Evolutionary conservation across 2,329 filamentous ascomycete genomes (phyloP).

Genomic region (Curvularia sp.): DNA sequence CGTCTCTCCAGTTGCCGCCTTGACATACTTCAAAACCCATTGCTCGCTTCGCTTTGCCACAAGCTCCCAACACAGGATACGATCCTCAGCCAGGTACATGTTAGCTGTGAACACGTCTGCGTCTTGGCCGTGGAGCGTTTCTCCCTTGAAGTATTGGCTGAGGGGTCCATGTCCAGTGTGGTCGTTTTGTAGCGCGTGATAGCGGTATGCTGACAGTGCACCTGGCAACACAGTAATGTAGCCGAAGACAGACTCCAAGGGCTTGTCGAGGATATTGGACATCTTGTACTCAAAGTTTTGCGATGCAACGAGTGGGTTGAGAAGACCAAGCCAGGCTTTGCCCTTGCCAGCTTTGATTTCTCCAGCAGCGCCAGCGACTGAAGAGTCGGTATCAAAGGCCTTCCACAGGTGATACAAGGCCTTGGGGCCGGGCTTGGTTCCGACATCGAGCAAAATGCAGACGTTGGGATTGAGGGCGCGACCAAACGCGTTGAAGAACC

Average conservation of each 20-base stretch:
- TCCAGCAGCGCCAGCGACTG: constrained; percentile 93
- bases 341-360: constrained; percentile 99
- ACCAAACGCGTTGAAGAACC: constrained; percentile 99
- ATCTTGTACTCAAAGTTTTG: constrained; percentile 99
- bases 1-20: constrained; percentile 94
- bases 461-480: constrained; percentile 92
- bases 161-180: constrained; percentile 92
- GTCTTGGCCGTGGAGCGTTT: constrained; percentile 93
- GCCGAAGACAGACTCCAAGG: constrained; percentile 94
- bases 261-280: constrained; percentile 98
- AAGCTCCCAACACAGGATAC: constrained; percentile 91
- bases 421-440: constrained; percentile 85
- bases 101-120: constrained; percentile 98
- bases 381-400: constrained; percentile 96
- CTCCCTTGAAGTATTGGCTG: constrained; percentile 99
- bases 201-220: constrained; percentile 92
- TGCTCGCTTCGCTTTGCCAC: constrained; percentile 93
- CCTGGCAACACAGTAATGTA: constrained; percentile 98
- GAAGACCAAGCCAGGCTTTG: constrained; percentile 77
- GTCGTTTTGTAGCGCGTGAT: constrained; percentile 95
- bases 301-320: constrained; percentile 94
- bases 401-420: constrained; percentile 99
- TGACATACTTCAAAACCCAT: constrained; percentile 98
- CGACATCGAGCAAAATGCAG: constrained; percentile 95
- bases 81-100: constrained; percentile 90